Evolutionary conservation across 148 eudicot genomes (phyloP), one percentile per base, ranked within the genome.

Genomic region (Chenopodium berlandieri): DNA sequence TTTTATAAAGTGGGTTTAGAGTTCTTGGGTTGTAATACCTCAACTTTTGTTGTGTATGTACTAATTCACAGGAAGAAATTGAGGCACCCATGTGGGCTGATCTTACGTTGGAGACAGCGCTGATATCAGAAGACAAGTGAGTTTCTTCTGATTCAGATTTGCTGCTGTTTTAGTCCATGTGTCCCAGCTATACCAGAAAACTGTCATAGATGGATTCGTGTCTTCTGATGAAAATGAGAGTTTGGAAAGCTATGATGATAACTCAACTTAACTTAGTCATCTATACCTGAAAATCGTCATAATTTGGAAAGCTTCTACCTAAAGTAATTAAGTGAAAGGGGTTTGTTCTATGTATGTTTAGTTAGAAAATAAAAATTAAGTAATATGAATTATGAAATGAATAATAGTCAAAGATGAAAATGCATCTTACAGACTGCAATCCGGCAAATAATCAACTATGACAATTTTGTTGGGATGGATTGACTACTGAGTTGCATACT

Each of bases 81-180:
- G 95, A 92, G 82, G 95, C 93, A 70, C 95, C 95, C 10, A 89
- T 88, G 93, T 92, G 95, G 95, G 90, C 78, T 40, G 92, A 92
- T 85, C 89, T 90, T 66, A 79, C 81, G 52, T 70, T 82, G 66
- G 91, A 88, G 82, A 83, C 82, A 73, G 77, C 75, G 60, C 81
- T 80, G 50, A n/a, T 73, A 68, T 74, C 83, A 34, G 79, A 84
- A 52, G 88, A 88, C 79, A 68, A 74, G 94, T 91, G 83, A 82
- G 91, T 87, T 78, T 80, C 62, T 71, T 79, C 48, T 52, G 56
- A 67, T 81, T 70, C 16, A 23, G n/a, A n/a, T 67, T 50, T 62
- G 47, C 22, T 37, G 54, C 6, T 58, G 75, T 22, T 20, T 31
- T n/a, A 13, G n/a, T 40, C 22, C 50, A 4, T 71, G 50, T 17